Evolutionary conservation across 2,329 filamentous ascomycete species (phyloP), one percentile per base, ranked within the genome.

Genomic region (Arthrobotrys conoides): DNA sequence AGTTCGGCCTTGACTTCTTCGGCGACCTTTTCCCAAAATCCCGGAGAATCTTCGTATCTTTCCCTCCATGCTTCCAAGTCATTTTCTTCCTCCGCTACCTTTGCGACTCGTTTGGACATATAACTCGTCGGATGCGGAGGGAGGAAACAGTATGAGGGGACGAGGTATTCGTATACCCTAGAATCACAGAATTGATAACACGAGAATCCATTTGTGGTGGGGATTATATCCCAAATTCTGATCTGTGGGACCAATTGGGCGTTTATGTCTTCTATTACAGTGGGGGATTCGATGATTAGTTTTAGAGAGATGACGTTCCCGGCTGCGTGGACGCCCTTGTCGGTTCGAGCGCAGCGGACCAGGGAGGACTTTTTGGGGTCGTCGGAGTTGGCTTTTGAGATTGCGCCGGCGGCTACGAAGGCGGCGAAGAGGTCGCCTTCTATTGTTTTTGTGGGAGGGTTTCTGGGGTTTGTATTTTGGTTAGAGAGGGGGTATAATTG

Each of bases 301-400:
- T 99, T 99, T 82, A 98, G 85, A 36, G 93, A 97, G 80, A 98
- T 93, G 83, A 98, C 91, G 83, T 98, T 98, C 66, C 95, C 96
- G 0, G 95, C 95, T 0, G 95, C 95, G 84, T 98, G 95, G 1
- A 98, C 95, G 69, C 96, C 96, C 87, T 98, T 99, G 86, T 99
- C 96, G 0, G 96, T 99, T 80, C 96, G 89, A 3, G 96, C 96
- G 84, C 96, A 99, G 80, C 96, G 91, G 68, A 97, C 93, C 57
- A 99, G 89, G 66, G 93, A 94, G 1, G 94, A 97, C 85, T 99
- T 99, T 85, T 96, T 97, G 3, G 95, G 96, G 83, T 99, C 96
- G 82, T 97, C 91, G 22, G 96, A 96, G 83, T 99, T 99, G 80
- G 93, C 93, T 85, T 98, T 98, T 61, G 94, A 96, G 79, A 99